Conservation (phyloP, 2,329 filamentous ascomycete species). For the Claviceps sp. region DNA sequence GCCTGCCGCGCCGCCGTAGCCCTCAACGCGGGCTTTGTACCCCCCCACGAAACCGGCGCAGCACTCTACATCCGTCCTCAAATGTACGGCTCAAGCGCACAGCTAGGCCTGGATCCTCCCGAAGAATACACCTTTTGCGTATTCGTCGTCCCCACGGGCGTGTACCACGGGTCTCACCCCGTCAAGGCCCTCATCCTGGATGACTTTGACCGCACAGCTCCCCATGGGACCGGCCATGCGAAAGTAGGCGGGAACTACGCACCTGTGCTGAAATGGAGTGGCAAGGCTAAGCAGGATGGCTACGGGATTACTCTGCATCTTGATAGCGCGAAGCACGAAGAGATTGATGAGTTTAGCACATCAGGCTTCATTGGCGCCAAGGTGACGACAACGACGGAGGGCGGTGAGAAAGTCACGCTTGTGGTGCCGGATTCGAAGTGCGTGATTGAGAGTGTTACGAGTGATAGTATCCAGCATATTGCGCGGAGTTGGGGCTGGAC, state of each 20-base stretch:
- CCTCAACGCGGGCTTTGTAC: constrained; percentile 82
- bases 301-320: constrained; percentile 93
- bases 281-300: constrained; percentile 62
- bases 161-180: constrained; percentile 82
- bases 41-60: constrained; percentile 75
- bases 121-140: constrained; percentile 89
- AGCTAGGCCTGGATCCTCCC: constrained; percentile 73
- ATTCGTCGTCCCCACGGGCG: constrained; percentile 81
- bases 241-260: constrained; percentile 96
- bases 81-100: constrained; percentile 74
- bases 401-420: constrained; percentile 40
- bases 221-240: constrained; percentile 77
- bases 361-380: constrained; percentile 78
- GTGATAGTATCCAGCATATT: constrained; percentile 64
- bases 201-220: constrained; percentile 87
- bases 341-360: constrained; percentile 93
- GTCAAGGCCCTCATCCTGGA: constrained; percentile 84
- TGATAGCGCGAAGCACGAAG: constrained; percentile 69
- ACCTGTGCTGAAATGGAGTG: constrained; percentile 77
- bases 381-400: constrained; percentile 26
- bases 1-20: constrained; percentile 70
- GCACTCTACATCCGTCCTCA: constrained; percentile 88
- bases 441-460: constrained; percentile 79
- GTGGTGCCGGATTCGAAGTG: constrained; percentile 79
- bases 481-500: constrained; percentile 69